A percentile compares a stretch with the other conserved stretches of the same genome.
Evolutionary conservation across 352 stramenopile species (phyloP).

Genomic region (Phytophthora meadii): DNA sequence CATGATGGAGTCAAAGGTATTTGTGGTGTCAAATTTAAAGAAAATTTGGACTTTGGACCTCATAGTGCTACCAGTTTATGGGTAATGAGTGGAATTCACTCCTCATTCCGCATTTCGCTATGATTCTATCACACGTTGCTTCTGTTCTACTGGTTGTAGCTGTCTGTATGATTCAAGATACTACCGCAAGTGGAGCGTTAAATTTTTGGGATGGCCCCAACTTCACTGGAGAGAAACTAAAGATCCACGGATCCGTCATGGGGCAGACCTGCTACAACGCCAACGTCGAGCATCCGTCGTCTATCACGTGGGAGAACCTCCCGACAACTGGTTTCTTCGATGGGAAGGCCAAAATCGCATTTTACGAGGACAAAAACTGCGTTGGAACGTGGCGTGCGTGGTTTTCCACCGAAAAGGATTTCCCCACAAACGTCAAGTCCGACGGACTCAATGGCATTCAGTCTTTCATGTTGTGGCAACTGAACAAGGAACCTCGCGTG

Average conservation of each 20-base stretch:
- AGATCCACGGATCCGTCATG: constrained; percentile 4
- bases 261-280: constrained; percentile 11
- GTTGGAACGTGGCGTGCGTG: background rate
- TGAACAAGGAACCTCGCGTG: background rate
- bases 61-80: too few relatives aligned
- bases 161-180: background rate
- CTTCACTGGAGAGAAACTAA: constrained; percentile 8
- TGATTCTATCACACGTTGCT: background rate
- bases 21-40: background rate
- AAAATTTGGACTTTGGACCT: too few relatives aligned
- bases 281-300: constrained; percentile 3
- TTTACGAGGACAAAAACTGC: background rate
- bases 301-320: constrained; percentile 5
- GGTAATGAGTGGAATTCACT: too few relatives aligned
- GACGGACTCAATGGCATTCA: constrained; percentile 3
- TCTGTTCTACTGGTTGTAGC: background rate
- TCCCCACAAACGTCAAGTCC: constrained; percentile 1
- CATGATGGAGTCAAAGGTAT: background rate
- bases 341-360: constrained; percentile 13
- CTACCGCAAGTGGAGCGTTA: background rate
- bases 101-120: too few relatives aligned
- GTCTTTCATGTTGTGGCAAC: constrained; percentile 19
- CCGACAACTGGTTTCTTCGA: constrained; percentile 8
- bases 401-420: constrained; percentile 12
- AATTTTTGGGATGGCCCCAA: constrained; percentile 5